Base-by-base conservation (phyloP, 257 asterid species). In the Sherardia arvensis region DNA sequence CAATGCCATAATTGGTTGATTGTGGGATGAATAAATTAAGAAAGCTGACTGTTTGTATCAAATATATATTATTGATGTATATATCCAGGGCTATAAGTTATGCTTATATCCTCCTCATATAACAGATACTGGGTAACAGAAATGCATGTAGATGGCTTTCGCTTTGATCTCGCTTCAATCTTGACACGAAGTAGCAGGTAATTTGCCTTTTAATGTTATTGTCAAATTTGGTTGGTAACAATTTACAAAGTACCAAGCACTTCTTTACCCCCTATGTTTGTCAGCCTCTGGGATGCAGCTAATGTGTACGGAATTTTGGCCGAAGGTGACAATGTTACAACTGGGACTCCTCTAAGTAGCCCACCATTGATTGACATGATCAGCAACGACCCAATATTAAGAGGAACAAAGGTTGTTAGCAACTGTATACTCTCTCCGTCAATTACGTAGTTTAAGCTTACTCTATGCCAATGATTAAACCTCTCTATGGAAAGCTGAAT, bases 101-200 rank as follows among this genome's bases (percentile, higher is more conserved):
- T 59, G 49, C 57, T 64, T 60, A 60, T 74, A 67, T 58, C 43
- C 20, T 58, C 43, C 62, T 21, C 63, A 7, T 63, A 71, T 57
- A 68, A 71, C 92, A 93, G 99, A 79, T 90, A 93, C 74, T 93
- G 99, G 99, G 99, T 80, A 67, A 83, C 83, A 18, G 97, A 93
- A 63, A 90, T 90, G 96, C 99, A 93, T 59, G 80, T 93, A 6
- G 99, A 93, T 74, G 99, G 99, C 69, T 93, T 93, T 79, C 95
- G 97, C 62, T 90, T 93, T 72, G 99, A 93, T 83, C 99, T 93
- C 72, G 97, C 97, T 73, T 90, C 99, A 64, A 93, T 93, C 78
- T 40, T 90, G 78, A 85, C 99, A 51, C 84, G 99, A 81, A 87
- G 99, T 79, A 83, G 95, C 99, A 87, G 97, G 97, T 90, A 68